Evolutionary conservation across 163 green algal species (phyloP).

Genomic region (Coccomyxa subellipsoidea): DNA sequence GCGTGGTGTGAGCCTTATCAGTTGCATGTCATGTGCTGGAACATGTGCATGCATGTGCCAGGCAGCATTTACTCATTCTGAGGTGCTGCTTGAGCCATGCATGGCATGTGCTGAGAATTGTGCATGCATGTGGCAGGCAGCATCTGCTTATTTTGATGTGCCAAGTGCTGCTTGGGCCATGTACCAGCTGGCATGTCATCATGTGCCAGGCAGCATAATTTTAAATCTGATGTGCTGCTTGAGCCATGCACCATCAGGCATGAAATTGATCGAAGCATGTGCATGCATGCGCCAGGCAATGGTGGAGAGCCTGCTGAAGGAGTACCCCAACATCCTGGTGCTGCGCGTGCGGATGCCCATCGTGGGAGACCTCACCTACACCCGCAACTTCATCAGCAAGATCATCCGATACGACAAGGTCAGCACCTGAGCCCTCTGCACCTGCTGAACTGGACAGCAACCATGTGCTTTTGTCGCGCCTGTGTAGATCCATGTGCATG

Average conservation of each 20-base stretch:
- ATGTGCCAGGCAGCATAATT: not conserved
- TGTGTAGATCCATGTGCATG: not conserved
- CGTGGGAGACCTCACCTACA: conserved; percentile 84
- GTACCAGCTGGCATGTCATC: not conserved
- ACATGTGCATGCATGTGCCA: too few species aligned
- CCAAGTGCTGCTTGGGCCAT: not conserved
- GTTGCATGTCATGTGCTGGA: too few species aligned
- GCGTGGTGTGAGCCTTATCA: too few species aligned
- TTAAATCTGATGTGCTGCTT: not conserved
- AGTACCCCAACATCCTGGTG: conserved; percentile 91
- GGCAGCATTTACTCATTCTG: too few species aligned
- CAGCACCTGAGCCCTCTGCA: not conserved
- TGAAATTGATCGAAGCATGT: not conserved
- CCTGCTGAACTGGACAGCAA: too few species aligned
- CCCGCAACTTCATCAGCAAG: conserved; percentile 99
- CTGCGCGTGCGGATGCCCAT: conserved; percentile 98
- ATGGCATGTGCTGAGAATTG: not conserved
- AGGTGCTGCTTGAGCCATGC: not conserved
- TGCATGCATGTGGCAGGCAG: not conserved
- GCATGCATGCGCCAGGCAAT: conserved; percentile 57
- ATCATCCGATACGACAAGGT: conserved; percentile 94
- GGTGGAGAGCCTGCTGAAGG: conserved; percentile 85
- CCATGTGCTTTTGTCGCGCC: not conserved
- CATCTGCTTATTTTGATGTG: not conserved
- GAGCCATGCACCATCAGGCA: not conserved